Evolutionary conservation across 2,329 filamentous ascomycete genomes (phyloP).

Genomic region (Akanthomyces lecanii): DNA sequence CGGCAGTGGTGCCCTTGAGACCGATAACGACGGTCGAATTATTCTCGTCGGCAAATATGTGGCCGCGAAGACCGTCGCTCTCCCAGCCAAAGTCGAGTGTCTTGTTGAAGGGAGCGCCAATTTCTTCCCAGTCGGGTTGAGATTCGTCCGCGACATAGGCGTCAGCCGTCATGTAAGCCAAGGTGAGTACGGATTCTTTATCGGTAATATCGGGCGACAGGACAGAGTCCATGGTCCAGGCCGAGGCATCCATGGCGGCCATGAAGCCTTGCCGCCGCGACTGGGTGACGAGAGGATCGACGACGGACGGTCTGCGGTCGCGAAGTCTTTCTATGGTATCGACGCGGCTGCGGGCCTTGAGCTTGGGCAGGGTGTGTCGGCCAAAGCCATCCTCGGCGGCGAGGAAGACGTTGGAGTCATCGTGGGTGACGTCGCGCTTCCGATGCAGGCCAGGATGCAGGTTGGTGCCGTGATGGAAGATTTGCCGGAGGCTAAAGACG

Average conservation of each 20-base stretch:
- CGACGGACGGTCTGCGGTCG: slow-evolving; percentile 69
- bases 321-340: slow-evolving; percentile 74
- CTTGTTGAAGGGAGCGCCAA: slow-evolving; percentile 75
- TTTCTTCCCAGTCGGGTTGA: slow-evolving; percentile 76
- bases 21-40: slow-evolving; percentile 89
- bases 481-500: slow-evolving; percentile 71
- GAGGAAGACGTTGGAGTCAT: slow-evolving; percentile 54
- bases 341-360: slow-evolving; percentile 60
- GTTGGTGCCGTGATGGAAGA: slow-evolving; percentile 88
- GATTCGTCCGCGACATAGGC: slow-evolving; percentile 76
- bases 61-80: slow-evolving; percentile 79
- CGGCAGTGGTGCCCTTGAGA: slow-evolving; percentile 84
- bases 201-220: slow-evolving; percentile 77
- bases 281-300: slow-evolving; percentile 74
- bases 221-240: slow-evolving; percentile 80
- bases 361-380: slow-evolving; percentile 45
- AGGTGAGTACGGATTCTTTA: slow-evolving; percentile 74
- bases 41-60: slow-evolving; percentile 81
- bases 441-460: slow-evolving; percentile 73
- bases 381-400: slow-evolving; percentile 54
- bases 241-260: slow-evolving; percentile 60
- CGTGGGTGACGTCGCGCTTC: slow-evolving; percentile 63
- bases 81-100: slow-evolving; percentile 92
- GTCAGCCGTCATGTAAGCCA: slow-evolving; percentile 85
- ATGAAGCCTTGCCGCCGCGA: slow-evolving; percentile 66